Evolutionary conservation across 2,329 filamentous ascomycete species (phyloP).

Genomic region (Fusarium oxysporum): DNA sequence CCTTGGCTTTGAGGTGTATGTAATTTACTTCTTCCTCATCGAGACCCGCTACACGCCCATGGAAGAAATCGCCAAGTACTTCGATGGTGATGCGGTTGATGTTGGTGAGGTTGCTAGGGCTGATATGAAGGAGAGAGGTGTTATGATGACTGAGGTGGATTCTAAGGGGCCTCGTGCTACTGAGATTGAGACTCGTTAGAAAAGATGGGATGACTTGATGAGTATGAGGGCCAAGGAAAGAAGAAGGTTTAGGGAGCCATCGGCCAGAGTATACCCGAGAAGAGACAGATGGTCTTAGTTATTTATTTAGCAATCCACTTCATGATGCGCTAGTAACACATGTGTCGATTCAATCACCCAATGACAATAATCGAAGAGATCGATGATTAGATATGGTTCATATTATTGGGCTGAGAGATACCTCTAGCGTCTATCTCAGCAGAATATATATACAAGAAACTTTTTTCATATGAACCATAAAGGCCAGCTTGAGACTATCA

Average conservation of each 20-base stretch:
- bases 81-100: constrained; percentile 15
- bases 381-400: background rate
- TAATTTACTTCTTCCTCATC: constrained; percentile 32
- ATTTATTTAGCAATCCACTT: background rate
- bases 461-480: background rate
- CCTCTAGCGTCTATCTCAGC: background rate
- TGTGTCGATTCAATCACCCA: too few species aligned
- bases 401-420: background rate
- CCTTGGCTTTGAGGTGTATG: constrained; percentile 16
- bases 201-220: rapidly evolving
- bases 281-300: rapidly evolving
- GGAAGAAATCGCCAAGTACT: constrained; percentile 24
- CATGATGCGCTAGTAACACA: too few species aligned
- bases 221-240: rapidly evolving
- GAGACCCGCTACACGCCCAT: constrained; percentile 20
- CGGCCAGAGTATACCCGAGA: background rate
- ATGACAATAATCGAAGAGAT: too few species aligned
- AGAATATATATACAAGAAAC: constrained; percentile 23
- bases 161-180: constrained; percentile 2
- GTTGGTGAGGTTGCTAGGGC: constrained; percentile 18
- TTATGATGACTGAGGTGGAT: background rate
- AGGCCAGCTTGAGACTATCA: background rate
- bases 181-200: background rate
- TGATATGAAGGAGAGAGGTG: constrained; percentile 17
- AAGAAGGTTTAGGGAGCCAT: too few species aligned